Percentiles rank a stretch among this genome's conserved stretches.
phyloP scores from a whole-genome alignment of 2,329 filamentous ascomycete genomes.

The Verticillium klebahnii region DNA sequence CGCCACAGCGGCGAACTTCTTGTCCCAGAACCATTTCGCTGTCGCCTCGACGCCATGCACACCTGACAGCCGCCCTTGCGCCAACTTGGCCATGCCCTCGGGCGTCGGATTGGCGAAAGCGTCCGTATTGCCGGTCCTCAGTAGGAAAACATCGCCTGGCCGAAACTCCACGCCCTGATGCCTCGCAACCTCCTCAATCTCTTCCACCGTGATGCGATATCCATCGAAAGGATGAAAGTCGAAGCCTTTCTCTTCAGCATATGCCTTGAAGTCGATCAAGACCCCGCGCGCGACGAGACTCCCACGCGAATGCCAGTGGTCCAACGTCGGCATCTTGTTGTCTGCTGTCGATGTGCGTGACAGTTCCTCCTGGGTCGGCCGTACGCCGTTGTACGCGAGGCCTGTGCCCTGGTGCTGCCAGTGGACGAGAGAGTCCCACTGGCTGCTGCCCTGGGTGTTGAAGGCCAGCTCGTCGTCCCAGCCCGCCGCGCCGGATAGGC shows the following conservation, averaged over 20 bases:
- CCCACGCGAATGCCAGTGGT: conserved; percentile 47
- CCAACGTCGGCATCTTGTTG: conserved; percentile 30
- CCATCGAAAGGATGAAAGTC: conserved; percentile 46
- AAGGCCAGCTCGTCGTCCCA: conserved; percentile 48
- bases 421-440: conserved; percentile 52
- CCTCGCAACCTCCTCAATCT: conserved; percentile 54
- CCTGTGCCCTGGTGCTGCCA: conserved; percentile 38
- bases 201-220: conserved; percentile 47
- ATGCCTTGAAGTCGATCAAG: conserved; percentile 49
- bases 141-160: conserved; percentile 61
- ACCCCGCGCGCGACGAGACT: conserved; percentile 52
- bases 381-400: conserved; percentile 44
- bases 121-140: conserved; percentile 60
- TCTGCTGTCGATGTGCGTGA: conserved; percentile 17
- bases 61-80: conserved; percentile 24
- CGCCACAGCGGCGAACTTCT: conserved; percentile 61
- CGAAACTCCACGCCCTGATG: conserved; percentile 59
- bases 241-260: conserved; percentile 44
- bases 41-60: conserved; percentile 45
- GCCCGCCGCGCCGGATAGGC: conserved; percentile 19
- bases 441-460: conserved; percentile 51
- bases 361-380: conserved; percentile 29
- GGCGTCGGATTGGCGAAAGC: conserved; percentile 43
- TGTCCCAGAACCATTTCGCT: conserved; percentile 64
- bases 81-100: conserved; percentile 27